A percentile compares a stretch with the other conserved stretches of the same genome.
phyloP scores from a whole-genome alignment of 352 stramenopile species.

The Aphanomyces invadans region DNA sequence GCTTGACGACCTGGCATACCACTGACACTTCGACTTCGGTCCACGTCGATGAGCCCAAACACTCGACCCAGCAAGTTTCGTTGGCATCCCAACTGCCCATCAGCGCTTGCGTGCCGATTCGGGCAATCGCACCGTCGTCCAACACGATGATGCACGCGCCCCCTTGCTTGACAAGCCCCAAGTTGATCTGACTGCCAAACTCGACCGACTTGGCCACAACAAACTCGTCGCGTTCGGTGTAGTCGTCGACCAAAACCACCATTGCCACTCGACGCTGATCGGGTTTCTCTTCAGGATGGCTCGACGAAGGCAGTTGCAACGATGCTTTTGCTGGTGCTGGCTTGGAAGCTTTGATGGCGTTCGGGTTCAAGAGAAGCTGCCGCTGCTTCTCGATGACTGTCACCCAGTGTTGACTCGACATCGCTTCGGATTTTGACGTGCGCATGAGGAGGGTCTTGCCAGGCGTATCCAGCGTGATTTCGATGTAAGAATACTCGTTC shows the following conservation, averaged over 20 bases:
- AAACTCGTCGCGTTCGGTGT: slow-evolving; percentile 50
- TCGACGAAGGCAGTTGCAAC: not conserved
- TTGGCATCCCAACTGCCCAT: slow-evolving; percentile 82
- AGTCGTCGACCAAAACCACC: slow-evolving; percentile 15
- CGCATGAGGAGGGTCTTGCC: slow-evolving; percentile 67
- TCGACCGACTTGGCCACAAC: slow-evolving; percentile 65
- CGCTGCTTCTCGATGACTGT: slow-evolving; percentile 78
- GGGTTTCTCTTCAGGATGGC: not conserved
- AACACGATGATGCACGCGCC: slow-evolving; percentile 73
- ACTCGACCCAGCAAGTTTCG: slow-evolving; percentile 67
- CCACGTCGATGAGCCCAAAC: slow-evolving; percentile 46
- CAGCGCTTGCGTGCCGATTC: slow-evolving; percentile 71
- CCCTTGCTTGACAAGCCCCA: slow-evolving; percentile 69
- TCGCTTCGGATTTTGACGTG: slow-evolving; percentile 50
- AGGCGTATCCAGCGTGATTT: slow-evolving; percentile 57
- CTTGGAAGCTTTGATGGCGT: not conserved
- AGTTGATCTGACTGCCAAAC: slow-evolving; percentile 56
- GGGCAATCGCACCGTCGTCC: slow-evolving; percentile 56
- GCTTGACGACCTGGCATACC: slow-evolving; percentile 58
- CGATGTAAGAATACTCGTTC: slow-evolving; percentile 72
- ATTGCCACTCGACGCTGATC: not conserved
- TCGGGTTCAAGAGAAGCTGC: slow-evolving; percentile 40
- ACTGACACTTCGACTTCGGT: slow-evolving; percentile 78
- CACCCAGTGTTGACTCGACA: slow-evolving; percentile 77
- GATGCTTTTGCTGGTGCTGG: not conserved